Conservation (phyloP, 495 filamentous ascomycete genomes). For the Pseudoneurospora amorphoporcata region DNA sequence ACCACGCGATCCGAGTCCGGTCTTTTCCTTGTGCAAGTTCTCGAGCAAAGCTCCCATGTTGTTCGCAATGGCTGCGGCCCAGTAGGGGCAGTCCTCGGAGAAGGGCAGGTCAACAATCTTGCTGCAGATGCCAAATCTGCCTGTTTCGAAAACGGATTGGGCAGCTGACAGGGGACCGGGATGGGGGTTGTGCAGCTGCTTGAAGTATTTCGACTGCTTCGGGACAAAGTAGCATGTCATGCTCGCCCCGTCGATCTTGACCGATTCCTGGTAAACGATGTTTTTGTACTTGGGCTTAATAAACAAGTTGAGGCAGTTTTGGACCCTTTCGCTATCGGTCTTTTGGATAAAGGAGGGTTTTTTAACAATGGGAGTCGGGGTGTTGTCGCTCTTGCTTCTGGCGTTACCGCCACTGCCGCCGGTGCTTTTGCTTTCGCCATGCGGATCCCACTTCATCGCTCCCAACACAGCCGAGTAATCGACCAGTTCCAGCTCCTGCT, state of each 20-base stretch:
- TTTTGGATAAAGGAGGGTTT: conserved; percentile 11
- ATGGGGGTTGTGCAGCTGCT: not conserved
- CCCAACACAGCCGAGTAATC: conserved; percentile 7
- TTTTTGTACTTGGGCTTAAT: conserved; percentile 12
- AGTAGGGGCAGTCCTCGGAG: not conserved
- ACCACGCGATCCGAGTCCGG: not conserved
- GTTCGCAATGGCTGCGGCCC: conserved; percentile 3
- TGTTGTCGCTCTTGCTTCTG: not conserved
- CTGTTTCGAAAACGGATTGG: conserved; percentile 1
- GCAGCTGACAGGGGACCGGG: not conserved
- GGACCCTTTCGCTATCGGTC: conserved; percentile 13
- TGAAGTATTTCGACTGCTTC: not conserved
- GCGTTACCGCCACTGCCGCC: not conserved
- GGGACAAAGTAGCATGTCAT: conserved; percentile 19
- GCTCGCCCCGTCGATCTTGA: conserved; percentile 18
- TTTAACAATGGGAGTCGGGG: not conserved
- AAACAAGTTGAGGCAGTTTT: conserved; percentile 23
- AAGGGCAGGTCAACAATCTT: conserved; percentile 7
- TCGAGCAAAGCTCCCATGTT: not conserved
- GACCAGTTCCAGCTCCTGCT: not conserved
- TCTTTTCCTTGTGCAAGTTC: conserved; percentile 1
- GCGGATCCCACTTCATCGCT: conserved; percentile 6
- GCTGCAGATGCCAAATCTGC: conserved; percentile 21
- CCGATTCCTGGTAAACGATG: conserved; percentile 11
- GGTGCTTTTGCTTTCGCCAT: not conserved